phyloP scores from a whole-genome alignment of 805 yeast species.

The Komagataella kurtzmanii region DNA sequence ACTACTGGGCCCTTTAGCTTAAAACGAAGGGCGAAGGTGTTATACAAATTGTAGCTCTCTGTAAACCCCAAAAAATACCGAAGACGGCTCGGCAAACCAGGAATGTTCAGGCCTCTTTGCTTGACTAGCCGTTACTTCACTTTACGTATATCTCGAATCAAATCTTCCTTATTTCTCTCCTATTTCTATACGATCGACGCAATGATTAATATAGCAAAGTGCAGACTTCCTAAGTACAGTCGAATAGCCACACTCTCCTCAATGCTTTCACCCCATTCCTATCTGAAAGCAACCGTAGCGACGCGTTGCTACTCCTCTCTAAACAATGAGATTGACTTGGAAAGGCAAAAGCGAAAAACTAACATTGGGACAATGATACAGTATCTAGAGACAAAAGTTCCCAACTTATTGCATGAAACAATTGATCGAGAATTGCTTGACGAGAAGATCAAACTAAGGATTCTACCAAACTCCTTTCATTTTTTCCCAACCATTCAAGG shows the following conservation, averaged over 20 bases:
- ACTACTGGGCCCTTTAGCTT: neutral
- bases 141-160: neutral
- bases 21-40: neutral
- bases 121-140: neutral
- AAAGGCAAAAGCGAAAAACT: constrained; percentile 22
- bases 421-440: constrained; percentile 31
- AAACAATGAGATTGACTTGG: constrained; percentile 1
- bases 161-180: neutral
- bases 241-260: neutral
- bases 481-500: constrained; percentile 47
- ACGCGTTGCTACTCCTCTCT: neutral
- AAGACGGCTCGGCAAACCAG: neutral
- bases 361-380: constrained; percentile 44
- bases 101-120: too few relatives aligned
- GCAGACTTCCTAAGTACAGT: neutral
- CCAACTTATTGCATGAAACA: constrained; percentile 30
- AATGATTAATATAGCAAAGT: neutral
- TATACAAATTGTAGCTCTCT: too few relatives aligned
- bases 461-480: constrained; percentile 42
- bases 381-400: constrained; percentile 32
- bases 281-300: neutral
- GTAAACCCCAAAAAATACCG: neutral
- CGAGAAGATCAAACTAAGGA: constrained; percentile 32
- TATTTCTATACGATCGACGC: neutral
- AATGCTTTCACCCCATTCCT: neutral